Evolutionary conservation across 768 basidiomycete genomes (phyloP).

Genomic region (Boletellus ananas): DNA sequence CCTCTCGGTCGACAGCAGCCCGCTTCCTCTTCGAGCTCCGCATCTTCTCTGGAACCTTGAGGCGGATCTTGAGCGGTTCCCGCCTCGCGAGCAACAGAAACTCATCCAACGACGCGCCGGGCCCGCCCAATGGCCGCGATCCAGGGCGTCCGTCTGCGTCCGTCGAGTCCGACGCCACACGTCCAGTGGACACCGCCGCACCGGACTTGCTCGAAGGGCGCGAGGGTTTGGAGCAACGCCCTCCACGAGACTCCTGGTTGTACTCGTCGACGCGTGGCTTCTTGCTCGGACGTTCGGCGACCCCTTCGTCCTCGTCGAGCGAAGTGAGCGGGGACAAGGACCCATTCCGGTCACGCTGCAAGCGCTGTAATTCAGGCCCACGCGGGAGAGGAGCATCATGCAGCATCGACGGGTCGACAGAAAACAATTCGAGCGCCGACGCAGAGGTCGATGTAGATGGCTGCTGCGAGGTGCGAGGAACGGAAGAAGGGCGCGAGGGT

Average conservation of each 20-base stretch:
- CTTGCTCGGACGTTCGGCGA: background rate
- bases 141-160: background rate
- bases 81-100: slow-evolving; percentile 15
- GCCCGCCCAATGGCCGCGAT: slow-evolving; percentile 14
- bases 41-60: slow-evolving; percentile 7
- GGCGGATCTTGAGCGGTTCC: slow-evolving; percentile 6
- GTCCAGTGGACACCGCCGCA: background rate
- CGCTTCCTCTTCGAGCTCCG: slow-evolving; percentile 16
- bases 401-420: slow-evolving; percentile 13
- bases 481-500: slow-evolving; percentile 3
- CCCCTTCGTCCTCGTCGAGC: slow-evolving; percentile 2
- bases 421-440: background rate
- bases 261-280: background rate
- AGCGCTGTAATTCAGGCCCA: background rate
- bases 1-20: background rate
- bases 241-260: too few relatives aligned
- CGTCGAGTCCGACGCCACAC: background rate
- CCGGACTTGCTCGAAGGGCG: background rate
- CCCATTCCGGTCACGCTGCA: background rate
- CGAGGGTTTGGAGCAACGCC: background rate
- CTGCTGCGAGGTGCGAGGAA: background rate
- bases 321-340: slow-evolving; percentile 20
- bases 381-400: background rate
- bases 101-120: slow-evolving; percentile 17
- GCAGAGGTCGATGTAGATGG: background rate